These are phyloP conservation scores for Jaltomata sinuosa DNA, from an alignment of 257 asterid species.

Conservation along the genomic window DNA sequence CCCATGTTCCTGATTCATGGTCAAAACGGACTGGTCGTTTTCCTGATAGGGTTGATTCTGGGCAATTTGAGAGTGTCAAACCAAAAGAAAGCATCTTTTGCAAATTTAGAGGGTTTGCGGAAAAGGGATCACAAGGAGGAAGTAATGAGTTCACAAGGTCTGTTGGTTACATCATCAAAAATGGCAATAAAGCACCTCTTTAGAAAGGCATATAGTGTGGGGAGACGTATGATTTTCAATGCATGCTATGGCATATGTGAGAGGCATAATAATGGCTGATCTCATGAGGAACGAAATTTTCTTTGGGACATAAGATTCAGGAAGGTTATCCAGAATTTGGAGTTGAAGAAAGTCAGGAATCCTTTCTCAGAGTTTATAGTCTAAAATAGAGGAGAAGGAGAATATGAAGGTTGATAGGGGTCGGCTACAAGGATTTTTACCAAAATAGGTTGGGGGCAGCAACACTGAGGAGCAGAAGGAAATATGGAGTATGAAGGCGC, in stretches of 20 bases:
- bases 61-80: background rate
- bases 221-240: background rate
- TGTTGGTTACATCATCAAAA: background rate
- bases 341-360: background rate
- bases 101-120: background rate
- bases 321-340: background rate
- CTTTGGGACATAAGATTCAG: background rate
- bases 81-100: background rate
- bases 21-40: background rate
- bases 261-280: background rate
- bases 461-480: background rate
- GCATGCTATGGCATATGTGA: background rate
- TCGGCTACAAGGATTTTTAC: background rate
- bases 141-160: background rate
- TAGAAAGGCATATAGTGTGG: background rate
- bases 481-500: background rate
- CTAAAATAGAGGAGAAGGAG: background rate
- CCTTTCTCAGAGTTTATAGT: background rate
- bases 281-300: background rate
- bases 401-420: background rate
- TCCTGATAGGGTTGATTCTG: background rate
- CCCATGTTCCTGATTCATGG: background rate
- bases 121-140: background rate
- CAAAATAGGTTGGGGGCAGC: background rate
- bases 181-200: background rate